Evolutionary conservation across 2,329 filamentous ascomycete genomes (phyloP).

Genomic region (Sclerotinia minor): DNA sequence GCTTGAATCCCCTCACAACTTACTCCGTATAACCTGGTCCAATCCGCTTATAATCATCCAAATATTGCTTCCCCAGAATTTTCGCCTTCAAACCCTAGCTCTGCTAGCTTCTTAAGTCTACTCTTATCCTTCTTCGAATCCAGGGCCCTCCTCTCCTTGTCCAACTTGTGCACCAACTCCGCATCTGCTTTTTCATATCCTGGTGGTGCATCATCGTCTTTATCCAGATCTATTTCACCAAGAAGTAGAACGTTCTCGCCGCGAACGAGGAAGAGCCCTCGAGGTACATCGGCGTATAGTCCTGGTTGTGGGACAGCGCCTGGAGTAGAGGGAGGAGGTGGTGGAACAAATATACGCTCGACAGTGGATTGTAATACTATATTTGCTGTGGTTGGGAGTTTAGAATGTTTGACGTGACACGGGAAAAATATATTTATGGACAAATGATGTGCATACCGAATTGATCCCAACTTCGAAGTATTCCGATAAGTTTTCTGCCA

Average conservation of each 20-base stretch:
- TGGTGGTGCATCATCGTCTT: conserved; percentile 80
- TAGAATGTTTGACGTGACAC: conserved; percentile 26
- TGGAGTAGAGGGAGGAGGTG: conserved; percentile 49
- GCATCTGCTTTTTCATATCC: conserved; percentile 66
- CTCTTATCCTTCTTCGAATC: conserved; percentile 74
- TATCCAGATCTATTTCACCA: conserved; percentile 95
- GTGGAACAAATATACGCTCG: conserved; percentile 72
- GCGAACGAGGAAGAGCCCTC: conserved; percentile 87
- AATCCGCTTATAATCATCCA: conserved; percentile 44
- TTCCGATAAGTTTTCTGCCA: conserved; percentile 89
- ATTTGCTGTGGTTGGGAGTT: conserved; percentile 63
- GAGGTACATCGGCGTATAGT: conserved; percentile 79
- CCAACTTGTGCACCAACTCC: conserved; percentile 69
- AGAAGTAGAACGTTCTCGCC: conserved; percentile 96
- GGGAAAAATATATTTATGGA: background rate
- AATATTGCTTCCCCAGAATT: conserved; percentile 73
- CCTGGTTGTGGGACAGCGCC: conserved; percentile 44
- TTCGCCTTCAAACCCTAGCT: conserved; percentile 86
- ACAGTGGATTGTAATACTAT: conserved; percentile 90
- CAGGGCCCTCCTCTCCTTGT: conserved; percentile 67
- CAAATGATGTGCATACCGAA: conserved; percentile 68
- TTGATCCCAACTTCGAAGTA: conserved; percentile 95
- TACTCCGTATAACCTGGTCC: background rate
- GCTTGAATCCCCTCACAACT: conserved; percentile 17
- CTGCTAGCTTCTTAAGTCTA: conserved; percentile 68